Base-by-base conservation (phyloP, 2,329 filamentous ascomycete genomes). In the Conoideocrella luteorostrata region DNA sequence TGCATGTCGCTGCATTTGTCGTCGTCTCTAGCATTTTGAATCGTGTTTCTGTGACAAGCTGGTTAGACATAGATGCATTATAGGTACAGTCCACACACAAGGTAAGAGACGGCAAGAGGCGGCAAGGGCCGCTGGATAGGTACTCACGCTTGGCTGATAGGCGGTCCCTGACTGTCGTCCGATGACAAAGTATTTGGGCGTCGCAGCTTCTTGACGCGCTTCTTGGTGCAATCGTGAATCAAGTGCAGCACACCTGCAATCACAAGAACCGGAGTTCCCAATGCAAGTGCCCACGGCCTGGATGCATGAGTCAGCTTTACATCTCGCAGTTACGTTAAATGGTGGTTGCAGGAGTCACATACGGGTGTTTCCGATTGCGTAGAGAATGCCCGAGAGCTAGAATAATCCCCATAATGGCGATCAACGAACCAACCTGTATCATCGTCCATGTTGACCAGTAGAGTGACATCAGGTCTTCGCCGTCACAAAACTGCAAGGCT, bases 361-460 rank as follows among this genome's bases (percentile, higher is more conserved):
- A 76, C 63, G 77, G 77, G n/a, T 75, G 71, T 46, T 68, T 67
- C 39, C 70, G 62, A 30, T 75, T 65, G 29, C 65, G 64, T 7
- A 78, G 53, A 3, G 70, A 65, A 48, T 79, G 73, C 28, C 68
- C 65, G 21, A 78, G 59, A 29, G 75, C 69, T 3, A 80, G 61
- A 35, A 77, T 70, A 47, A 80, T 74, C 22, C 77, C 77, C 11
- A 72, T 56, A 53, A 80, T 77, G 46, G 77, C 77, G 28, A 80
- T 78, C 47, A 77, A 61, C 2, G 74, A 74, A 5, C 77, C 77
- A 3, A 80, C 61, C 51, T 80, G 77, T 5, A 78, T 63, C 67
- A 78, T 75, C 18, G 74, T 77, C 74, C 76, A 80, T 2, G 76
- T 78, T 0, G 76, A 72, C 77, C 77, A 80, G 58, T 78, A 80